These are phyloP conservation scores for Cryphonectria parasitica DNA, from an alignment of 2,329 filamentous ascomycete genomes.

Conservation along the genomic window DNA sequence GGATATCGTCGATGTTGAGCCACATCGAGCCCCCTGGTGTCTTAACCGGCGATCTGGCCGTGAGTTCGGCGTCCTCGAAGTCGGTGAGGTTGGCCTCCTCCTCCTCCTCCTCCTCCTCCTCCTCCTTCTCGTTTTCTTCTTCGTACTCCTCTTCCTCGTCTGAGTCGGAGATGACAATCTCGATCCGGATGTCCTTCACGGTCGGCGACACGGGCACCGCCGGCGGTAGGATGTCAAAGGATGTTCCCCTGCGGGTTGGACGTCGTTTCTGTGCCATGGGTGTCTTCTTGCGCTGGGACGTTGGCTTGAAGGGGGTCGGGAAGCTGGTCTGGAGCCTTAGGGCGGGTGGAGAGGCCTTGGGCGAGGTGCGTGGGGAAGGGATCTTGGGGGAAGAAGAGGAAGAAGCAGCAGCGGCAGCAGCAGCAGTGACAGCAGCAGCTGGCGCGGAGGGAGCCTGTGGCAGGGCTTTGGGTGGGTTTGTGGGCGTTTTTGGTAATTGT, in stretches of 20 bases:
- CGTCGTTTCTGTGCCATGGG: slow-evolving; percentile 16
- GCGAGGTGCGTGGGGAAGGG: slow-evolving; percentile 6
- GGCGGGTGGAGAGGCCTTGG: slow-evolving; percentile 23
- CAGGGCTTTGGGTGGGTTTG: neutral
- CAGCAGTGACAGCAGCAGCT: neutral
- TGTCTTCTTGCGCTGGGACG: slow-evolving; percentile 18
- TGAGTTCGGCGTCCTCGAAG: slow-evolving; percentile 43
- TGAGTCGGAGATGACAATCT: slow-evolving; percentile 31
- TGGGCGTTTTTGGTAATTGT: neutral
- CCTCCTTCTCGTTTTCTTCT: slow-evolving; percentile 38
- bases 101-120: slow-evolving; percentile 39
- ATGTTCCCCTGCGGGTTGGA: slow-evolving; percentile 6
- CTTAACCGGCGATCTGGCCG: slow-evolving; percentile 43
- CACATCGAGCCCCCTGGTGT: slow-evolving; percentile 30
- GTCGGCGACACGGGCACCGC: neutral
- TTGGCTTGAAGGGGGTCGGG: slow-evolving; percentile 28
- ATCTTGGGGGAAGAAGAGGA: neutral
- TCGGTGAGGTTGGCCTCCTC: slow-evolving; percentile 34
- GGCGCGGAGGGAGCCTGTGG: neutral
- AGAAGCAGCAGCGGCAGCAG: neutral
- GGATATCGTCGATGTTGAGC: slow-evolving; percentile 48
- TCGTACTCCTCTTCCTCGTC: slow-evolving; percentile 34
- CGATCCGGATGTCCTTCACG: slow-evolving; percentile 32
- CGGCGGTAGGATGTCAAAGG: neutral
- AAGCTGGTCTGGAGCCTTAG: slow-evolving; percentile 38